Conservation (phyloP, 2,329 filamentous ascomycete species). For the Trichoderma lentiforme region DNA sequence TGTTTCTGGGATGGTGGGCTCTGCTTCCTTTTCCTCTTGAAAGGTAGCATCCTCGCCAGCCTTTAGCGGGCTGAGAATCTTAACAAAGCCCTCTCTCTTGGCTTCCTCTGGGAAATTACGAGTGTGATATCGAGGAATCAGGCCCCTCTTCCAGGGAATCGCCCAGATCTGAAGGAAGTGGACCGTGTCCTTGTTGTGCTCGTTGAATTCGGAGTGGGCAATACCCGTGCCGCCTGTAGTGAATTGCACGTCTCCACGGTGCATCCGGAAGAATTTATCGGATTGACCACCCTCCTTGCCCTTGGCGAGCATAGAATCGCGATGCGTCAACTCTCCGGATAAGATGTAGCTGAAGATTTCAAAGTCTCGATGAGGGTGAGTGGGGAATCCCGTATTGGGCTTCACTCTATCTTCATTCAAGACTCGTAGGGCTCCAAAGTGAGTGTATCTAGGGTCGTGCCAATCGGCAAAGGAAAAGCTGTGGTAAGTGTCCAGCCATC, state of each 20-base stretch:
- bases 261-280: constrained; percentile 67
- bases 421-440: constrained; percentile 75
- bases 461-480: constrained; percentile 77
- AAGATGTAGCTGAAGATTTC: constrained; percentile 89
- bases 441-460: constrained; percentile 63
- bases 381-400: constrained; percentile 72
- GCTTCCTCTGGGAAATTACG: constrained; percentile 67
- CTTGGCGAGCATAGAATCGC: constrained; percentile 78
- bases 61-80: constrained; percentile 72
- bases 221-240: constrained; percentile 82
- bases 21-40: constrained; percentile 61
- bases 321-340: constrained; percentile 81
- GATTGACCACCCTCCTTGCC: constrained; percentile 56
- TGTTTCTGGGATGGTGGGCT: constrained; percentile 59
- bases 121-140: constrained; percentile 75
- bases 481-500: constrained; percentile 85
- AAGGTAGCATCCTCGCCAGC: constrained; percentile 59
- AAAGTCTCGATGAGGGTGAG: constrained; percentile 80
- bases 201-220: constrained; percentile 79
- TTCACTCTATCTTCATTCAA: constrained; percentile 86
- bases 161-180: constrained; percentile 92
- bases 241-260: constrained; percentile 81
- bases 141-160: constrained; percentile 68
- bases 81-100: constrained; percentile 68
- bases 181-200: constrained; percentile 65